These are phyloP conservation scores for Penicillium sp. DNA, from an alignment of 2,329 filamentous ascomycete genomes.

Conservation along the genomic window DNA sequence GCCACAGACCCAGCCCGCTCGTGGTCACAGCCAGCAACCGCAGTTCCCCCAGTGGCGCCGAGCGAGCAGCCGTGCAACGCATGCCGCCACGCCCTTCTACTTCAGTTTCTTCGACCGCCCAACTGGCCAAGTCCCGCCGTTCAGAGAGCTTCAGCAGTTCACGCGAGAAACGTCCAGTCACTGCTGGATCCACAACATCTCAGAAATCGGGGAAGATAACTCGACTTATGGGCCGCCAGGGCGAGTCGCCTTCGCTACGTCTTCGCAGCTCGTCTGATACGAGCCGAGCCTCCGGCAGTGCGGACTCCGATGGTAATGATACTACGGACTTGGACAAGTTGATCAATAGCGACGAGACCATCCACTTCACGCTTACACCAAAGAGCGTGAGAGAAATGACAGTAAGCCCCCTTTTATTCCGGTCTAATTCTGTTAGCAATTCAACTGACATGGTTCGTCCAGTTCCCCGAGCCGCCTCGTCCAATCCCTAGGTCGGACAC, in stretches of 20 bases:
- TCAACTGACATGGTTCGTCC: not conserved
- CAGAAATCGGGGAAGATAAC: conserved; percentile 48
- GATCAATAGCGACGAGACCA: conserved; percentile 80
- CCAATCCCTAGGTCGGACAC: conserved; percentile 38
- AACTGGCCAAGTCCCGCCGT: conserved; percentile 35
- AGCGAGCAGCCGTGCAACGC: conserved; percentile 49
- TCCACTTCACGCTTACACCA: conserved; percentile 81
- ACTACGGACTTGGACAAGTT: conserved; percentile 76
- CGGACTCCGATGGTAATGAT: conserved; percentile 51
- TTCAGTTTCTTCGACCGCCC: conserved; percentile 30
- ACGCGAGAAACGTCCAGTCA: conserved; percentile 44
- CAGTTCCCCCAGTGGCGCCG: conserved; percentile 29
- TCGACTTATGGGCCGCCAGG: conserved; percentile 42
- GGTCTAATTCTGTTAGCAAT: not conserved
- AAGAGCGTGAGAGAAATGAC: conserved; percentile 78
- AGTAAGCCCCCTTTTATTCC: not conserved
- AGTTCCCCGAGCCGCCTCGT: conserved; percentile 40
- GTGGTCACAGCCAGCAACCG: conserved; percentile 27
- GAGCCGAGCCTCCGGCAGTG: conserved; percentile 34
- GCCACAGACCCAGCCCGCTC: conserved; percentile 31
- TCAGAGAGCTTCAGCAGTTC: conserved; percentile 46
- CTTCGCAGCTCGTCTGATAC: conserved; percentile 44
- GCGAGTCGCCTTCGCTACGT: conserved; percentile 33
- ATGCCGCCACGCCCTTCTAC: conserved; percentile 37
- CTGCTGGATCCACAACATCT: conserved; percentile 45